Conservation (phyloP, 768 basidiomycete species). For the Tricholoma matsutake region DNA sequence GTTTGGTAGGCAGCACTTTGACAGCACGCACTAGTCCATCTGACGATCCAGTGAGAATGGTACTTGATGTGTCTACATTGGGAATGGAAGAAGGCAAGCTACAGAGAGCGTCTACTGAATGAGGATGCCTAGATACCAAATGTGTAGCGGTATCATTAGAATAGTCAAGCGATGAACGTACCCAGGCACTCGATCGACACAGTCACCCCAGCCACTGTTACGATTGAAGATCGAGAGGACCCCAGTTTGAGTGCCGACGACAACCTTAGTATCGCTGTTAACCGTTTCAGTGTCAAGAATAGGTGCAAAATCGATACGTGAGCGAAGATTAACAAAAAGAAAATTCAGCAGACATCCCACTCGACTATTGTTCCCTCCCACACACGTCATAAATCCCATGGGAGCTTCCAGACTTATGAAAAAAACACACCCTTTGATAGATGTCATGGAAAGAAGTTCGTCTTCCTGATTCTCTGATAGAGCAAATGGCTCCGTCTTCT, state of each 20-base stretch:
- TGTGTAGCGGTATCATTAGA: background rate
- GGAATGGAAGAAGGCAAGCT: conserved; percentile 61
- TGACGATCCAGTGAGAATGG: conserved; percentile 86
- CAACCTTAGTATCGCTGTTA: conserved; percentile 68
- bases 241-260: conserved; percentile 88
- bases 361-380: background rate
- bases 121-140: conserved; percentile 65
- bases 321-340: background rate
- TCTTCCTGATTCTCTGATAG: conserved; percentile 97
- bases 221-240: conserved; percentile 89
- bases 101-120: conserved; percentile 87
- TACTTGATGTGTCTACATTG: conserved; percentile 58
- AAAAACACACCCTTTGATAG: conserved; percentile 74
- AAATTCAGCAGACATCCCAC: background rate
- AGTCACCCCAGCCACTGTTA: conserved; percentile 85
- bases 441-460: conserved; percentile 80
- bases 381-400: background rate
- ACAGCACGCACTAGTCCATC: conserved; percentile 89
- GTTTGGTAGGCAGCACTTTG: conserved; percentile 82
- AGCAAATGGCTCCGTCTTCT: conserved; percentile 70
- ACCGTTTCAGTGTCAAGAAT: background rate
- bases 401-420: background rate
- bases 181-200: conserved; percentile 89
- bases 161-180: conserved; percentile 32
- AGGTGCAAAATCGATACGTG: background rate